These are phyloP conservation scores for Haplosporangium gracile DNA, from an alignment of 192 early-diverging fungal species.

Conservation along the genomic window DNA sequence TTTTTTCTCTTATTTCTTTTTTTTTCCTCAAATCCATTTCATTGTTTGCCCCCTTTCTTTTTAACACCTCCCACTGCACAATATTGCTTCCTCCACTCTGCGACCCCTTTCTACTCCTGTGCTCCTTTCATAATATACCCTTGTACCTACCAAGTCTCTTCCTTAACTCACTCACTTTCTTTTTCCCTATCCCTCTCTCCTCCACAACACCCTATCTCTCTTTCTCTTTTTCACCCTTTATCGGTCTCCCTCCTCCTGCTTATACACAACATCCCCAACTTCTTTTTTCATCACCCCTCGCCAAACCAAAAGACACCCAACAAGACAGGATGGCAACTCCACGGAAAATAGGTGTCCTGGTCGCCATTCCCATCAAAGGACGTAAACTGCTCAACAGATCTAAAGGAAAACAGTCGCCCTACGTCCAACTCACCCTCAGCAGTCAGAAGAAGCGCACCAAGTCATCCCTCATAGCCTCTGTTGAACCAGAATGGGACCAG, in stretches of 20 bases:
- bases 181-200: background rate
- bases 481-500: constrained; percentile 57
- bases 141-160: too few species aligned
- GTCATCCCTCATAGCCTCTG: constrained; percentile 47
- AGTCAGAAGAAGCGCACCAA: constrained; percentile 51
- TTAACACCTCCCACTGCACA: background rate
- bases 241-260: background rate
- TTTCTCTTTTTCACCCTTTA: background rate
- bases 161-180: too few species aligned
- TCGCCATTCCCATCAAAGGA: constrained; percentile 54
- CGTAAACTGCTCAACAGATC: constrained; percentile 40
- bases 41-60: background rate
- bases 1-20: background rate
- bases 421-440: constrained; percentile 40
- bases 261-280: background rate
- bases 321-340: constrained; percentile 5
- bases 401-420: constrained; percentile 47
- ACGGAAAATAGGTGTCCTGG: constrained; percentile 42
- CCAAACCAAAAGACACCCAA: too few species aligned
- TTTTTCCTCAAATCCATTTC: background rate
- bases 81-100: background rate
- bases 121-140: background rate
- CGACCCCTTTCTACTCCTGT: background rate
- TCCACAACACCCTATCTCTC: background rate
- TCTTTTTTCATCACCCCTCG: too few species aligned